Conservation (phyloP, 768 basidiomycete genomes). For the Rhizopogon vesiculosus region DNA sequence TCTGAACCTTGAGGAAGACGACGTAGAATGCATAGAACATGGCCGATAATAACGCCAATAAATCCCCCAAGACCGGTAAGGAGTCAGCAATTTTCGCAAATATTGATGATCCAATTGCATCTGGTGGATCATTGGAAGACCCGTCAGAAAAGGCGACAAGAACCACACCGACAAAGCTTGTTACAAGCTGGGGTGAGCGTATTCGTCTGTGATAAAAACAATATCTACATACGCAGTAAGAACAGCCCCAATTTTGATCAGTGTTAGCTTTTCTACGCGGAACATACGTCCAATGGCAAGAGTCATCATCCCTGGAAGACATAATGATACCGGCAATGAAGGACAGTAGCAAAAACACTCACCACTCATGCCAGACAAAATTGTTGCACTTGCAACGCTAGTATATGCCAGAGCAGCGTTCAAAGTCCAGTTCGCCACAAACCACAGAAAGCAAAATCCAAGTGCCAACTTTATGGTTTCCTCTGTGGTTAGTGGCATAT, state of each 20-base stretch:
- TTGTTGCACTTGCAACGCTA: constrained; percentile 91
- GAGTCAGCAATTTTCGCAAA: constrained; percentile 13
- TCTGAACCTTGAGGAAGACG: constrained; percentile 82
- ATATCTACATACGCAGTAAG: constrained; percentile 57
- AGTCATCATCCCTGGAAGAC: constrained; percentile 81
- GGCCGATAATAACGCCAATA: constrained; percentile 82
- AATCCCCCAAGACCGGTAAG: constrained; percentile 58
- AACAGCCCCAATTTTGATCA: constrained; percentile 74
- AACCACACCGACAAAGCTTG: constrained; percentile 76
- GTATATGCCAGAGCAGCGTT: constrained; percentile 84
- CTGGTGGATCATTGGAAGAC: constrained; percentile 14
- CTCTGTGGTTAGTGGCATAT: constrained; percentile 45
- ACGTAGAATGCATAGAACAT: constrained; percentile 87
- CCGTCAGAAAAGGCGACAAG: constrained; percentile 90
- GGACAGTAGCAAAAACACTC: constrained; percentile 16
- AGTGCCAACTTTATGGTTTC: constrained; percentile 81
- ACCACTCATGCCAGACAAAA: constrained; percentile 89
- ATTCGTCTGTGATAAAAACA: neutral
- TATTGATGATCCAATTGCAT: constrained; percentile 4
- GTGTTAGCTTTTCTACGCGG: constrained; percentile 71
- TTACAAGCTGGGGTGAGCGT: constrained; percentile 5
- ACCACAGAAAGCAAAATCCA: constrained; percentile 87
- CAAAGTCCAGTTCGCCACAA: constrained; percentile 88
- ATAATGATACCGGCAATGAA: neutral
- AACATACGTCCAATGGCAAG: constrained; percentile 79